Percentiles rank a stretch among this genome's conserved stretches.
Evolutionary conservation across 345 rosid genomes (phyloP).

Genomic region (Psidium guajava): DNA sequence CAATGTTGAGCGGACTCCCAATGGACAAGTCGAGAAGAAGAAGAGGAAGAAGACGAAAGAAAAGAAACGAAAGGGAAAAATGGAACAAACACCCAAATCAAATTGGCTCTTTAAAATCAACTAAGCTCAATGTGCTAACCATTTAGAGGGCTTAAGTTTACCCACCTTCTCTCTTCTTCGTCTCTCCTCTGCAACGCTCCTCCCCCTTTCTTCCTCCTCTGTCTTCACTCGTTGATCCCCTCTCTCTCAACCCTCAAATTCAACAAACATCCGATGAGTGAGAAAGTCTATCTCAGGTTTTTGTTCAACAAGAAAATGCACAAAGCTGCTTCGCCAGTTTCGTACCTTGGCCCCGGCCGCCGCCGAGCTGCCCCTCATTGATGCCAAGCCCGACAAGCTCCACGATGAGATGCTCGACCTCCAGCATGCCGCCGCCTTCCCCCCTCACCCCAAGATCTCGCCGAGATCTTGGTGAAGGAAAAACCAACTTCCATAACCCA

Average conservation of each 20-base stretch:
- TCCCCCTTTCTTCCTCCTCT: too few relatives aligned
- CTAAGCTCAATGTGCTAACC: not conserved
- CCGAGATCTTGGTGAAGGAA: too few relatives aligned
- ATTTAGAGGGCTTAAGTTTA: not conserved
- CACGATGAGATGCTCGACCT: conserved; percentile 99
- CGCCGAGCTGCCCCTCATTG: conserved; percentile 72
- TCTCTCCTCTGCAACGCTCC: too few relatives aligned
- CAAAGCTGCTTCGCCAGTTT: too few relatives aligned
- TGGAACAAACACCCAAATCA: not conserved
- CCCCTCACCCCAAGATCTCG: conserved; percentile 76
- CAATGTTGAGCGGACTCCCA: not conserved
- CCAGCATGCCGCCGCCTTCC: conserved; percentile 96
- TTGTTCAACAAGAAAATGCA: too few relatives aligned
- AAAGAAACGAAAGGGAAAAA: not conserved
- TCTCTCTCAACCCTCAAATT: too few relatives aligned
- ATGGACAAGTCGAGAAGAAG: not conserved
- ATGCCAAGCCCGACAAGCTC: conserved; percentile 50
- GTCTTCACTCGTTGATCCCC: too few relatives aligned
- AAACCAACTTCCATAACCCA: too few relatives aligned
- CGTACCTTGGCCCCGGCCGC: not conserved
- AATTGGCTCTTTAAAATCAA: not conserved
- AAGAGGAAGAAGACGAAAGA: too few relatives aligned
- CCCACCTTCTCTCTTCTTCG: not conserved
- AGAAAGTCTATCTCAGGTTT: too few relatives aligned
- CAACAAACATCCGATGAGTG: too few relatives aligned